A percentile compares a stretch with the other conserved stretches of the same genome.
phyloP scores from a whole-genome alignment of 371 early-diverging fungal species.

The Fennellomyces sp. region DNA sequence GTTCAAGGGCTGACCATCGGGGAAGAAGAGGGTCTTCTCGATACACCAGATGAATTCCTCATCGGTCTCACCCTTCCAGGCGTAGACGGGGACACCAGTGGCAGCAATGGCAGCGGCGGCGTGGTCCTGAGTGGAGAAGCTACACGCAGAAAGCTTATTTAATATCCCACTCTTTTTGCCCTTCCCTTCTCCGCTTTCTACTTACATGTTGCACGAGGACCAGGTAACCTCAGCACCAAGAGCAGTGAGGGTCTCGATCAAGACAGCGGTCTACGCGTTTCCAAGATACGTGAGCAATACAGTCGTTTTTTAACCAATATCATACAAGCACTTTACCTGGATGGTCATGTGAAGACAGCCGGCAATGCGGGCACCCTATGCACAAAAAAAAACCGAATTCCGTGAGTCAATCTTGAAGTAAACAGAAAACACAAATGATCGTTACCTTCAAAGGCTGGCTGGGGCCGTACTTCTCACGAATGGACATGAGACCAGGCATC shows the following conservation, averaged over 20 bases:
- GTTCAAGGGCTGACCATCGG: constrained; percentile 94
- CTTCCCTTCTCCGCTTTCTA: background rate
- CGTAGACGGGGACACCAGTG: constrained; percentile 84
- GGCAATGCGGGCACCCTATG: constrained; percentile 92
- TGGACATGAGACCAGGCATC: constrained; percentile 98
- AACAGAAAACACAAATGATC: background rate
- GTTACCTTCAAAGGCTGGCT: constrained; percentile 78
- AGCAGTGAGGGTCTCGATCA: constrained; percentile 95
- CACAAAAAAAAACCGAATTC: background rate
- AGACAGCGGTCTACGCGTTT: constrained; percentile 87
- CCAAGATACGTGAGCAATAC: no score
- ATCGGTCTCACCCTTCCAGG: constrained; percentile 98
- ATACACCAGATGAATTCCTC: constrained; percentile 99
- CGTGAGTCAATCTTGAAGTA: background rate
- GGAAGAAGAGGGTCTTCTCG: constrained; percentile 95
- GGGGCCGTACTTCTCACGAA: constrained; percentile 93
- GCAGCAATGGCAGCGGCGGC: constrained; percentile 88
- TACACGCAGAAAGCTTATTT: background rate
- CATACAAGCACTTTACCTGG: constrained; percentile 10
- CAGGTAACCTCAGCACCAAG: constrained; percentile 98
- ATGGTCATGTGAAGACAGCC: constrained; percentile 99
- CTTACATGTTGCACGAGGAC: constrained; percentile 96
- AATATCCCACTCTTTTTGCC: background rate
- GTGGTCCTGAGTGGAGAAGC: constrained; percentile 98
- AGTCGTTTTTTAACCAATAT: no score